Evolutionary conservation across 305 asterid genomes (phyloP).

Genomic region (Solanum hybrid): DNA sequence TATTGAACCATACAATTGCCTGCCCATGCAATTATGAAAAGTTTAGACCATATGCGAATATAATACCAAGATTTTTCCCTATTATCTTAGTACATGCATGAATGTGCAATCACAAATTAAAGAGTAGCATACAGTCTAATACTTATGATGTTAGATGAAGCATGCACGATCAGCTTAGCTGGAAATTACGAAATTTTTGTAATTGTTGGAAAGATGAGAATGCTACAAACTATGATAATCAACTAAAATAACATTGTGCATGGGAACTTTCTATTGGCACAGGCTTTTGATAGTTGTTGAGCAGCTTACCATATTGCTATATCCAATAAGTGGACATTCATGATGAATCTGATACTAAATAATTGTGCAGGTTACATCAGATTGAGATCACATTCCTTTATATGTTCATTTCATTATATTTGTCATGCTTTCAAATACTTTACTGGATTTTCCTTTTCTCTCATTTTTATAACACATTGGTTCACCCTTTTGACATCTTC

Average conservation of each 20-base stretch:
- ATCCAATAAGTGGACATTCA: neutral
- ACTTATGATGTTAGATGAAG: neutral
- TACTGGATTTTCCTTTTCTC: neutral
- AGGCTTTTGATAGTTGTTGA: neutral
- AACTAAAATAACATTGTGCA: neutral
- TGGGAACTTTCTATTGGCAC: neutral
- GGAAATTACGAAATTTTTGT: neutral
- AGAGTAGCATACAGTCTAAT: neutral
- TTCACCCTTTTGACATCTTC: neutral
- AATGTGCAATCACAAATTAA: neutral
- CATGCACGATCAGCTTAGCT: neutral
- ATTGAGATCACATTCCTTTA: neutral
- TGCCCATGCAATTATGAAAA: constrained; percentile 21
- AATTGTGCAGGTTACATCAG: neutral
- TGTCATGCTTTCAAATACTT: neutral
- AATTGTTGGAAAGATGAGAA: neutral
- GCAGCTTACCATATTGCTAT: neutral
- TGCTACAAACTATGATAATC: neutral
- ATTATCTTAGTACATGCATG: neutral
- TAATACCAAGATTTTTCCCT: neutral
- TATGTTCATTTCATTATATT: neutral
- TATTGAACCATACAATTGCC: constrained; percentile 71
- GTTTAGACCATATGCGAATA: neutral
- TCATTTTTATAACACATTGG: neutral
- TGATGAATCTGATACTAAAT: neutral